Conservation (phyloP, 371 early-diverging fungal species). For the Mortierella sp. region DNA sequence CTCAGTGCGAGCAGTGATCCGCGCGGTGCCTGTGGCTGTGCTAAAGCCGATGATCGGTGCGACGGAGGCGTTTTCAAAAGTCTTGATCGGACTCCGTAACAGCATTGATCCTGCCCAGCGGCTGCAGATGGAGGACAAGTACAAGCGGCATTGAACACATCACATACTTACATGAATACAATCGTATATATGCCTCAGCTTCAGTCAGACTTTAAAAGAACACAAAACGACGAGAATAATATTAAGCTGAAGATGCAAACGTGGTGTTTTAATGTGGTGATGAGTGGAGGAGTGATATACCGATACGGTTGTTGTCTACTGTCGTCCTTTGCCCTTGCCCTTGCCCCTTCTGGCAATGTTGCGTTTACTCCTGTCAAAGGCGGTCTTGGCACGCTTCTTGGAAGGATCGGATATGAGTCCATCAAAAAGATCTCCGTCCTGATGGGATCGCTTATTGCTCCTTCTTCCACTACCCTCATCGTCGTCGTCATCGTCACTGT, state of each 20-base stretch:
- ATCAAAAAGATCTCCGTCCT: conserved; percentile 33
- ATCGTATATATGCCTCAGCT: too few relatives aligned
- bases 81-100: conserved; percentile 90
- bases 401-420: conserved; percentile 45
- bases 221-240: neutral
- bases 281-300: too few relatives aligned
- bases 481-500: conserved; percentile 39
- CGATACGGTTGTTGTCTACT: too few relatives aligned
- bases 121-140: conserved; percentile 81
- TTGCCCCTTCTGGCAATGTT: conserved; percentile 32
- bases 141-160: conserved; percentile 30
- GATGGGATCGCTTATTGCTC: conserved; percentile 28
- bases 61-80: conserved; percentile 92
- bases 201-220: neutral
- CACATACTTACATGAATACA: too few relatives aligned
- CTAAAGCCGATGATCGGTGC: conserved; percentile 96
- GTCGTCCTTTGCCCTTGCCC: conserved; percentile 30
- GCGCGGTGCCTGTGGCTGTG: conserved; percentile 95
- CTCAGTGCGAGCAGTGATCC: conserved; percentile 80
- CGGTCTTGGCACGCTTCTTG: conserved; percentile 32
- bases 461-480: conserved; percentile 20
- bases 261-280: too few relatives aligned
- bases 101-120: conserved; percentile 87
- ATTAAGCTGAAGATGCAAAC: too few relatives aligned
- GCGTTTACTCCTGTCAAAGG: conserved; percentile 51